Conservation (phyloP, 2,329 filamentous ascomycete species). For the Simplicillium sp. region DNA sequence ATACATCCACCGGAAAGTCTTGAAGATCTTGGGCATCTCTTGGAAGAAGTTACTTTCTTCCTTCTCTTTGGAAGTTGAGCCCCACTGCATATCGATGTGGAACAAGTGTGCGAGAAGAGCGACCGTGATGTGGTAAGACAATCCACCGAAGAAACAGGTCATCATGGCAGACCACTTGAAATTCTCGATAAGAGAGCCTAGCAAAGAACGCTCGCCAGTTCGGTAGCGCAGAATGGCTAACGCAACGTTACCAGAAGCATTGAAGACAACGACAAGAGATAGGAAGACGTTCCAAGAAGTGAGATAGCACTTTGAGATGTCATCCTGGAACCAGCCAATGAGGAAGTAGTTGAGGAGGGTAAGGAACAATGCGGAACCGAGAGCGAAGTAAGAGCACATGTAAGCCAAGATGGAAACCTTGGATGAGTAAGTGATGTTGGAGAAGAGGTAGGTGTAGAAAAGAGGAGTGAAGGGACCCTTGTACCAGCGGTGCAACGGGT, state of each 20-base stretch:
- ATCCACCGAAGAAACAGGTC: constrained; percentile 32
- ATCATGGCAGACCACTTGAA: constrained; percentile 53
- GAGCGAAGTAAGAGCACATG: constrained; percentile 63
- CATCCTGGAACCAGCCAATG: constrained; percentile 61
- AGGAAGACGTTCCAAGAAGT: constrained; percentile 57
- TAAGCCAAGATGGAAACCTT: constrained; percentile 66
- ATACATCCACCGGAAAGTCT: constrained; percentile 43
- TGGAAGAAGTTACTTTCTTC: constrained; percentile 46
- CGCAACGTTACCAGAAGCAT: constrained; percentile 47
- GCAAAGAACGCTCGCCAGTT: constrained; percentile 40
- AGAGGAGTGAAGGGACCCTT: constrained; percentile 56
- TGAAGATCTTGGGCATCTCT: constrained; percentile 44
- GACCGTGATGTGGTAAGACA: constrained; percentile 30
- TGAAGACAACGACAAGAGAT: constrained; percentile 56
- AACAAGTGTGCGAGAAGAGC: constrained; percentile 33
- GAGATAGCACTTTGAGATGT: constrained; percentile 58
- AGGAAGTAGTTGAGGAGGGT: constrained; percentile 63
- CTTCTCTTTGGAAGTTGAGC: constrained; percentile 49
- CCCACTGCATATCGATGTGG: constrained; percentile 36
- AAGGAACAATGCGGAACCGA: constrained; percentile 57
- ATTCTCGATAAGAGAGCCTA: constrained; percentile 31
- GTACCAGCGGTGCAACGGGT: constrained; percentile 55
- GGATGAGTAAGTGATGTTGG: constrained; percentile 52
- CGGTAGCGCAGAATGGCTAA: constrained; percentile 56
- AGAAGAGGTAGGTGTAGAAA: constrained; percentile 50